Base-by-base conservation (phyloP, 1,284 basidiomycete genomes). In the Irpex sp. region DNA sequence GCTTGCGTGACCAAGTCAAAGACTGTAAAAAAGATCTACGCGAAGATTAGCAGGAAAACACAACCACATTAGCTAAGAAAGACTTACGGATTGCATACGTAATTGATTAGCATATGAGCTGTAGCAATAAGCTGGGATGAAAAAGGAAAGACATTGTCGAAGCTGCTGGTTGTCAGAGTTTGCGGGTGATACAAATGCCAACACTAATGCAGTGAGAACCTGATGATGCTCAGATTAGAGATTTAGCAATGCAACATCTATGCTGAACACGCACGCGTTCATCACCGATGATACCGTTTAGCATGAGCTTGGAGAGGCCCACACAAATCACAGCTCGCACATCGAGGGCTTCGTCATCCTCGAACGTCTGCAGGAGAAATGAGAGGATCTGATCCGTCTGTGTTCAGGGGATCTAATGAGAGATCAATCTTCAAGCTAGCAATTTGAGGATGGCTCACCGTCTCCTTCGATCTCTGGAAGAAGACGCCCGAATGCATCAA, bases 91-190 rank as follows among this genome's bases (percentile, higher is more conserved):
- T 69, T 88, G 87, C 81, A 96, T 85, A 21, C 85, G 80, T 8
- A 82, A 77, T 77, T 97, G 95, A 70, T 97, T 96, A 15, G 73
- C 74, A 4, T 86, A 77, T 0, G 91, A 89, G 0, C 93, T 92
- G 74, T 92, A 95, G 75, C 93, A 95, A 74, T 93, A 97, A 0
- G 94, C 89, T 0, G 94, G 94, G 75, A 98, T 88, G 80, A 97
- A 97, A 77, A 97, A 97, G 11, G 93, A 89, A 17, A 98, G 80
- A 73, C 94, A 97, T 76, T 98, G 96, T 61, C 94, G 83, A 26
- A 97, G 78, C 65, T 93, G 85, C 70, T 92, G 89, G 71, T 97
- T 97, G 52, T 89, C 86, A 9, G 80, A 81, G 0, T 94, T 96
- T 62, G 91, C 87, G 1, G 94, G 92, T 0, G 91, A 93, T 66